phyloP scores from a whole-genome alignment of 116 monocot genomes.

The Phalaenopsis hybrid region DNA sequence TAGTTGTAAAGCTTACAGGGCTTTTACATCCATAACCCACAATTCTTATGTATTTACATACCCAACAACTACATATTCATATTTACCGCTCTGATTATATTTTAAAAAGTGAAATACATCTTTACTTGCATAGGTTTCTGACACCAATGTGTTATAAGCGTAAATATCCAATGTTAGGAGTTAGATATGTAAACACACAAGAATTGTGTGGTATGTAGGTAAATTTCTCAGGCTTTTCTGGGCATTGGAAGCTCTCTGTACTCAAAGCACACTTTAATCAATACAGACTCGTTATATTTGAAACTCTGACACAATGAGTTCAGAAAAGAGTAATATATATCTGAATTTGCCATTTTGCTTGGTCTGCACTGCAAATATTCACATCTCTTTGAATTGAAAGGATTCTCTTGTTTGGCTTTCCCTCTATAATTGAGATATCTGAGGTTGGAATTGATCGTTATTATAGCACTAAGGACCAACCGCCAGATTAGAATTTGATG shows the following conservation, averaged over 20 bases:
- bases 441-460: neutral
- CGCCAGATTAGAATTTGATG: neutral
- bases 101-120: no score
- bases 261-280: neutral
- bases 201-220: no score
- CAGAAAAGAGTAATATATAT: neutral
- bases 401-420: neutral
- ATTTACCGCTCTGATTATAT: no score
- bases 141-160: no score
- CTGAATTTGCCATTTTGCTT: neutral
- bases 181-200: no score
- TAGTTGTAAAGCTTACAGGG: neutral
- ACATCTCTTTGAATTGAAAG: neutral
- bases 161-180: no score
- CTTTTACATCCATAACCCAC: no score
- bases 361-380: neutral
- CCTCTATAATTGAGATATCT: neutral
- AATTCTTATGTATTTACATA: no score
- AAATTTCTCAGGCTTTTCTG: no score
- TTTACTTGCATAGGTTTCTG: no score
- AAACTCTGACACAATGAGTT: neutral
- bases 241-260: neutral
- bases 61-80: no score
- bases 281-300: neutral
- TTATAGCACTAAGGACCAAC: neutral